These are phyloP conservation scores for Neurospora sp. DNA, from an alignment of 495 filamentous ascomycete species.

Conservation along the genomic window DNA sequence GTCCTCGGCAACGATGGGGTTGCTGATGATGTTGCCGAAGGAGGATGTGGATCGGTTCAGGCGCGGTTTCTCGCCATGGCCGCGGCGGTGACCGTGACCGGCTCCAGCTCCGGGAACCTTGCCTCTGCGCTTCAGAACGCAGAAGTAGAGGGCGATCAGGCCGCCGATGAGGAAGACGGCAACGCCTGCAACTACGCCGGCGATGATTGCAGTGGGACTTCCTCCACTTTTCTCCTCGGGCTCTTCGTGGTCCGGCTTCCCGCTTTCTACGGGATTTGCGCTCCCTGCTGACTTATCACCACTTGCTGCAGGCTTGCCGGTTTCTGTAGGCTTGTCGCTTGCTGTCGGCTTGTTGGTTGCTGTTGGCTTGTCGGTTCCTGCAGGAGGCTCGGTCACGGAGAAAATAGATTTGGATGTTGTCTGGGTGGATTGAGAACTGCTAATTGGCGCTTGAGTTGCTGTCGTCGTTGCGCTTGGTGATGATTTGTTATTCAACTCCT, in stretches of 20 bases:
- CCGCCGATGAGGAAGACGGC: conserved; percentile 17
- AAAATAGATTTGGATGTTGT: not conserved
- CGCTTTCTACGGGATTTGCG: not conserved
- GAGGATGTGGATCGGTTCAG: conserved; percentile 30
- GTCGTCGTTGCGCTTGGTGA: conserved; percentile 10
- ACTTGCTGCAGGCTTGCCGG: conserved; percentile 1
- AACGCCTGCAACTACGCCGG: conserved; percentile 16
- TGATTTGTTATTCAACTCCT: conserved; percentile 8
- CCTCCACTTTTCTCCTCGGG: conserved; percentile 4
- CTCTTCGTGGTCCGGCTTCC: not conserved
- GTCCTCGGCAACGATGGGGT: conserved; percentile 29
- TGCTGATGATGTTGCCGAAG: conserved; percentile 37
- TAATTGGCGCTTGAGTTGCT: conserved; percentile 2
- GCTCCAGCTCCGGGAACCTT: not conserved
- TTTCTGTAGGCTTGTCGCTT: not conserved
- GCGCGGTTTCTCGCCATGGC: not conserved
- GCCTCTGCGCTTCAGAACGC: conserved; percentile 17
- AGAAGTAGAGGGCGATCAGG: conserved; percentile 20
- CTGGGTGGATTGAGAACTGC: not conserved
- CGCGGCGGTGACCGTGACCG: conserved; percentile 22
- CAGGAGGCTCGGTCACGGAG: not conserved
- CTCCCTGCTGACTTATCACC: not conserved
- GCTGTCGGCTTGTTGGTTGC: not conserved
- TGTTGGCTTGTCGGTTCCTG: not conserved
- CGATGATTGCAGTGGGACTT: conserved; percentile 11